These are phyloP conservation scores for Aspergillus wentii DNA, from an alignment of 495 filamentous ascomycete species.

Conservation along the genomic window DNA sequence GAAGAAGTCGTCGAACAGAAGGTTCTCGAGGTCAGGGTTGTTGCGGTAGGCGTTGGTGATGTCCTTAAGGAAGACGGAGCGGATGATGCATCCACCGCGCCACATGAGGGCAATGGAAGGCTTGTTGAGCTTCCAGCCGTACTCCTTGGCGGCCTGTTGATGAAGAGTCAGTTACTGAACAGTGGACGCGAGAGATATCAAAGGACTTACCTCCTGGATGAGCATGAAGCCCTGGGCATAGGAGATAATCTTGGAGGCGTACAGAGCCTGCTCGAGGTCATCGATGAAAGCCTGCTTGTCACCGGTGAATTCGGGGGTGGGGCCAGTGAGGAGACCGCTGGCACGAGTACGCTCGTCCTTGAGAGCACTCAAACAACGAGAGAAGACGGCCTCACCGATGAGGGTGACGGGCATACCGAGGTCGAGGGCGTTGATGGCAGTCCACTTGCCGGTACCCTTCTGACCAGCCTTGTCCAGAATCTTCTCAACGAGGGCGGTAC, in stretches of 20 bases:
- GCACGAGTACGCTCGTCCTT: constrained; percentile 91
- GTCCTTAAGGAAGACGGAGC: constrained; percentile 99
- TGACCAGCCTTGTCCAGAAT: constrained; percentile 98
- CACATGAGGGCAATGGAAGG: constrained; percentile 99
- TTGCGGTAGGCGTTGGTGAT: constrained; percentile 95
- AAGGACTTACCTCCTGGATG: constrained; percentile 84
- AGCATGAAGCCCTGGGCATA: constrained; percentile 99
- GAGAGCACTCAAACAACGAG: constrained; percentile 87
- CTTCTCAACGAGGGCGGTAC: constrained; percentile 88
- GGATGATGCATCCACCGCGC: constrained; percentile 99
- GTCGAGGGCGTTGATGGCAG: constrained; percentile 96
- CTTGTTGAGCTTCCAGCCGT: constrained; percentile 98
- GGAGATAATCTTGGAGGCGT: constrained; percentile 99
- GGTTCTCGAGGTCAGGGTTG: constrained; percentile 93
- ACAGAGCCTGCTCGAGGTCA: constrained; percentile 96
- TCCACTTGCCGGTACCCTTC: constrained; percentile 99
- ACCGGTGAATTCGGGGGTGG: constrained; percentile 73
- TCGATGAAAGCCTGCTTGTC: constrained; percentile 90
- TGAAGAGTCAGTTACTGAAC: constrained; percentile 1
- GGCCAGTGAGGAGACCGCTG: constrained; percentile 70
- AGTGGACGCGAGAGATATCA: not conserved
- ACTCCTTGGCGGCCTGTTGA: constrained; percentile 82
- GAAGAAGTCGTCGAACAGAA: constrained; percentile 98
- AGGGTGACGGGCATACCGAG: constrained; percentile 98
- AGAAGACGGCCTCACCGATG: constrained; percentile 95